Evolutionary conservation across 768 basidiomycete genomes (phyloP), one percentile per base, ranked within the genome.

Genomic region (Cytidiella melzeri): DNA sequence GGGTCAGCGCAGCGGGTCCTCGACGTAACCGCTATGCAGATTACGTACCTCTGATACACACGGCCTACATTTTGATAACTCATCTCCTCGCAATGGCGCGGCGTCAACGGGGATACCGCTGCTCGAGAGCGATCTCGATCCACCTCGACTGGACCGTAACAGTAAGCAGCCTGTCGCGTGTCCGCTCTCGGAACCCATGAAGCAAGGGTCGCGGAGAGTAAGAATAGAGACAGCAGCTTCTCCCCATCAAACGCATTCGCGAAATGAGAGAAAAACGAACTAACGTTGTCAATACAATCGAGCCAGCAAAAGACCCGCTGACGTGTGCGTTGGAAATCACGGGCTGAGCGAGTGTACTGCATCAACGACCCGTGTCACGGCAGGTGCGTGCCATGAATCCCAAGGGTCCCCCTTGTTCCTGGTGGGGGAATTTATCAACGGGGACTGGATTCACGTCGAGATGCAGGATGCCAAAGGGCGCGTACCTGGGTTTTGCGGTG

Each of bases 91-190:
- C 30, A 34, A 34, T 15, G 30, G 30, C 15, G 30, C 7, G 30
- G 30, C 15, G 30, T 7, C 30, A 34, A 34, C 30, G 30, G 30
- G 30, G 30, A 7, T 7, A 34, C 30, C 15, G 30, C 6, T 15
- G 26, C 41, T 19, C 39, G 39, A 27, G 47, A 30, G 40, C 47
- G 47, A 15, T 48, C 47, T 48, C 47, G 47, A 48, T 38, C 47
- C n/a, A 18, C 34, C 47, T 36, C 47, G 47, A 41, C 41, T 20
- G 38, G 27, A 26, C 34, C 20, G 7, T 15, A 10, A 39, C n/a
- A 25, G n/a, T n/a, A n/a, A n/a, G n/a, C n/a, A n/a, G n/a, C n/a
- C n/a, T n/a, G n/a, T n/a, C n/a, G n/a, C n/a, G n/a, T n/a, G n/a
- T n/a, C n/a, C n/a, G n/a, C n/a, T n/a, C n/a, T n/a, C n/a, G n/a